Evolutionary conservation across 1,139 yeast genomes (phyloP), one percentile per base, ranked within the genome.

Genomic region (Protomyces lactucae-debilis): DNA sequence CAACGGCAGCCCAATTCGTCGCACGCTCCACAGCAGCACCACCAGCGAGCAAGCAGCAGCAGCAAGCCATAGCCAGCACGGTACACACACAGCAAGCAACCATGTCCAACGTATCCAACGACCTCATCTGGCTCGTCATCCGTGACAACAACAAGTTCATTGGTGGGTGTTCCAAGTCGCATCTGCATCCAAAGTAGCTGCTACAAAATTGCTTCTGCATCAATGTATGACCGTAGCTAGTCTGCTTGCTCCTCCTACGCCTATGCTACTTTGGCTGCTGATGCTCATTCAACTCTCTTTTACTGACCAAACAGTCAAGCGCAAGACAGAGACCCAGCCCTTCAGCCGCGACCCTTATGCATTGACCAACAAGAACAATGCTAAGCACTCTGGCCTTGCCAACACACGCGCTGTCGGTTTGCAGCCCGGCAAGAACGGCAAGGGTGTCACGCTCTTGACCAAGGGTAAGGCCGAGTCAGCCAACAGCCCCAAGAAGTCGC

Each of bases 321-420:
- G 63, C 53, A 55, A 55, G 36, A 59, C 53, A 43, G 60, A 57
- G 71, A 16, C 21, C 14, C 79, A 1, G 79, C 80, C 35, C 83
- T 76, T 79, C 74, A 79, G 83, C 69, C 73, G 76, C 67, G 84
- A 81, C 75, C 82, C 83, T 70, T 75, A 80, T 72, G 80, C 80
- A 78, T 74, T 77, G 69, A 72, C 77, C 67, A 80, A 79, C 71
- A 74, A 75, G 71, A 78, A 80, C 57, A 73, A 79, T 72, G 75
- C 75, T 74, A 70, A 76, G 71, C 75, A 78, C 68, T 76, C 82
- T 66, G 83, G 84, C 71, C 74, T 79, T 83, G 63, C 63, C 56
- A 59, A 59, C 57, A 52, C 35, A 37, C 56, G 57, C 43, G 54
- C 54, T 66, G 70, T 80, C 67, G 82, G 82, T 74, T 75, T 76